A percentile compares a stretch with the other conserved stretches of the same genome.
phyloP scores from a whole-genome alignment of 2,329 filamentous ascomycete genomes.

The Aureobasidium namibiae region DNA sequence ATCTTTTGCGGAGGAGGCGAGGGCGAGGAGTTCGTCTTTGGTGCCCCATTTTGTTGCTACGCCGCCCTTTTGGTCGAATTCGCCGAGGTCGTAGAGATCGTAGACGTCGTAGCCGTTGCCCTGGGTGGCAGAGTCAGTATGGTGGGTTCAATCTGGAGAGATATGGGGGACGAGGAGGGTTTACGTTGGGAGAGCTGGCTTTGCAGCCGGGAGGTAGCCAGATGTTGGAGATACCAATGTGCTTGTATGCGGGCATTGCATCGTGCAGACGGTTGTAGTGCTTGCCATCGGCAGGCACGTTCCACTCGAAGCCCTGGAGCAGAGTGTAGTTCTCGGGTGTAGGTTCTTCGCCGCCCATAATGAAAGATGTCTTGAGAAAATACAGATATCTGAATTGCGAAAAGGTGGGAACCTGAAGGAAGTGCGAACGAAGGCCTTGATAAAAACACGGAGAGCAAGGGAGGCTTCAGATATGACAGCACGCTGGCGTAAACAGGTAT shows the following conservation, averaged over 20 bases:
- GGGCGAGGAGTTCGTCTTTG: conserved; percentile 49
- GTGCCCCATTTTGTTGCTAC: conserved; percentile 59
- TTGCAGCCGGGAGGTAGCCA: conserved; percentile 66
- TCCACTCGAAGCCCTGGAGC: conserved; percentile 65
- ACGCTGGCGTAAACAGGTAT: background rate
- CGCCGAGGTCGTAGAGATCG: conserved; percentile 49
- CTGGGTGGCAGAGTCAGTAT: conserved; percentile 14
- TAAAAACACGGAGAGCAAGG: background rate
- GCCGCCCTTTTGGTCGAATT: conserved; percentile 61
- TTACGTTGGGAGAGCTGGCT: conserved; percentile 38
- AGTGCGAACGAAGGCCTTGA: background rate
- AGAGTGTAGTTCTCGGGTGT: conserved; percentile 39
- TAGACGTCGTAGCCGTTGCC: conserved; percentile 56
- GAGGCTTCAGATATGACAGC: background rate
- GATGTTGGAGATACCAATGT: conserved; percentile 52
- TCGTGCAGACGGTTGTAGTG: conserved; percentile 54
- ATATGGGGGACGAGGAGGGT: background rate
- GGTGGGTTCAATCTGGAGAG: background rate
- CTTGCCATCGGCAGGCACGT: conserved; percentile 52
- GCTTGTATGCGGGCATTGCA: conserved; percentile 46
- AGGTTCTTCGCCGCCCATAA: conserved; percentile 14
- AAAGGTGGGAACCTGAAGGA: background rate
- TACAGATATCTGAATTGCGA: background rate
- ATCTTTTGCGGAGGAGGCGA: conserved; percentile 44
- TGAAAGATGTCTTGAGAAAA: background rate